Evolutionary conservation across 164 flowering plant species (phyloP).

Genomic region (Dillenia suffruticosa): DNA sequence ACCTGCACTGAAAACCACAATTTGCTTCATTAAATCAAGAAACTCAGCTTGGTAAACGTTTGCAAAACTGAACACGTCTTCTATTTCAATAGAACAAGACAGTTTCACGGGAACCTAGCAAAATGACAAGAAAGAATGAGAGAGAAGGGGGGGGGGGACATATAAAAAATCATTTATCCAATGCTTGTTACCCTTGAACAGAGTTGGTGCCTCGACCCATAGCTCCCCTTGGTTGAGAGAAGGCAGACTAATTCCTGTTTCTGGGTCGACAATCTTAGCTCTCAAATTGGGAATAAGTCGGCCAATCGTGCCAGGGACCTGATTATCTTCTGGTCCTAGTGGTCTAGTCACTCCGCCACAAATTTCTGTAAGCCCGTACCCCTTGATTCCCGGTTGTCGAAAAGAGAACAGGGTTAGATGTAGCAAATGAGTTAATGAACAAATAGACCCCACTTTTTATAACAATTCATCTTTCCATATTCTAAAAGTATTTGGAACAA

Average conservation of each 20-base stretch:
- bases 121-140: neutral
- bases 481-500: too few relatives aligned
- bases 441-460: too few relatives aligned
- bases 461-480: too few relatives aligned
- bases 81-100: neutral
- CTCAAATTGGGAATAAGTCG: conserved; percentile 9
- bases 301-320: conserved; percentile 11
- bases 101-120: too few relatives aligned
- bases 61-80: too few relatives aligned
- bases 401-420: too few relatives aligned
- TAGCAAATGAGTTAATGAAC: too few relatives aligned
- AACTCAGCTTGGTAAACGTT: too few relatives aligned
- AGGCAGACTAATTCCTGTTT: conserved; percentile 13
- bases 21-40: too few relatives aligned
- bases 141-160: too few relatives aligned
- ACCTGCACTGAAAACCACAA: conserved; percentile 4
- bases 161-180: too few relatives aligned
- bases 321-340: conserved; percentile 8
- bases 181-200: conserved; percentile 22
- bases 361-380: conserved; percentile 35
- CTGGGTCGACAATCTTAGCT: conserved; percentile 25
- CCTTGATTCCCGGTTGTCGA: neutral
- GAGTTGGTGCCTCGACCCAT: conserved; percentile 24
- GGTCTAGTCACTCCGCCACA: conserved; percentile 13
- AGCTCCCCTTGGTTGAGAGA: conserved; percentile 25